A percentile compares a stretch with the other conserved stretches of the same genome.
Evolutionary conservation across 2,329 filamentous ascomycete genomes (phyloP).

Genomic region (Pseudomassariella vexata): DNA sequence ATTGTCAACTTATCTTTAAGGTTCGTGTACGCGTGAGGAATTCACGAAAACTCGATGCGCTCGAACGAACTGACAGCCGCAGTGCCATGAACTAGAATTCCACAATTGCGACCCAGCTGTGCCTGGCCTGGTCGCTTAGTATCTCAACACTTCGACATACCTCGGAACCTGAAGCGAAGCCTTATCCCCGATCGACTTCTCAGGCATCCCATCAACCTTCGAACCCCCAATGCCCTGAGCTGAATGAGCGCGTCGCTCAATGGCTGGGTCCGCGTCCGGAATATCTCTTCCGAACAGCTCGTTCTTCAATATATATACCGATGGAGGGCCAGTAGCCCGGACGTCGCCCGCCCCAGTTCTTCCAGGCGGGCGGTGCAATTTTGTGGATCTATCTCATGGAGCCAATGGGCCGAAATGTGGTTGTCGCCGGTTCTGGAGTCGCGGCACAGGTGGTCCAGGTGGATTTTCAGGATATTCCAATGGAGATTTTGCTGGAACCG

Average conservation of each 20-base stretch:
- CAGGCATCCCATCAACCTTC: slow-evolving; percentile 8
- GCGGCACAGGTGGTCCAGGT: slow-evolving; percentile 24
- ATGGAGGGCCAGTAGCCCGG: slow-evolving; percentile 29
- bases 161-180: slow-evolving; percentile 5
- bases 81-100: slow-evolving; percentile 32
- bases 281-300: slow-evolving; percentile 34
- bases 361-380: slow-evolving; percentile 52
- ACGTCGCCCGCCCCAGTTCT: slow-evolving; percentile 25
- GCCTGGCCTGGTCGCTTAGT: slow-evolving; percentile 21
- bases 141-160: slow-evolving; percentile 4
- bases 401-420: slow-evolving; percentile 49
- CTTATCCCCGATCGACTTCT: slow-evolving; percentile 3
- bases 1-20: slow-evolving; percentile 8
- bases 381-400: slow-evolving; percentile 46
- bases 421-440: slow-evolving; percentile 57
- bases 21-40: slow-evolving; percentile 19
- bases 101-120: slow-evolving; percentile 23
- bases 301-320: slow-evolving; percentile 52
- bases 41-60: slow-evolving; percentile 10
- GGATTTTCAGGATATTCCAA: slow-evolving; percentile 16
- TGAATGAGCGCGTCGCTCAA: slow-evolving; percentile 33
- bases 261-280: slow-evolving; percentile 48
- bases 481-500: slow-evolving; percentile 11
- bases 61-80: slow-evolving; percentile 19
- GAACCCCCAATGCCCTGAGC: slow-evolving; percentile 21